Percentiles rank a stretch among this genome's conserved stretches.
Evolutionary conservation across 1,284 basidiomycete species (phyloP).

Genomic region (Ceratobasidium sp.): DNA sequence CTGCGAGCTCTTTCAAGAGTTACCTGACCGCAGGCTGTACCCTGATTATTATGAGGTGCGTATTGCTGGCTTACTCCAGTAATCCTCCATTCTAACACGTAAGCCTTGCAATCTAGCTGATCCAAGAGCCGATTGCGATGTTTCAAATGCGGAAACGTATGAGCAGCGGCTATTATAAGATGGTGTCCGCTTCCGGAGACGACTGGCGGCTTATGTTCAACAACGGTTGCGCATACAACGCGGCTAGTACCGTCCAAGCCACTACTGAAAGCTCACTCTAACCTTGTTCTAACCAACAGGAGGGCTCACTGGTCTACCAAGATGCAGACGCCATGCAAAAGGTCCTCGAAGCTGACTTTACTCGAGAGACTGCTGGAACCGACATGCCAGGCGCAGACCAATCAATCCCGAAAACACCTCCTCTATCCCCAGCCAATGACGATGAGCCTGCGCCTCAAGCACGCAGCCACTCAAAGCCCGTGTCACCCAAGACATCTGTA

Average conservation of each 20-base stretch:
- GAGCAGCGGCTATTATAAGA: conserved; percentile 80
- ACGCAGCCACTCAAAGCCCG: conserved; percentile 15
- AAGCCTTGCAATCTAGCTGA: conserved; percentile 91
- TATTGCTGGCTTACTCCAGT: not conserved
- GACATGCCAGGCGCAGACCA: conserved; percentile 47
- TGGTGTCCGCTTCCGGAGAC: conserved; percentile 75
- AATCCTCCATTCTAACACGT: conserved; percentile 63
- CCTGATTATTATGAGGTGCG: conserved; percentile 50
- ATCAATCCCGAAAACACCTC: conserved; percentile 33
- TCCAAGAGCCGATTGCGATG: conserved; percentile 84
- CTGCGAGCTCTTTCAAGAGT: conserved; percentile 85
- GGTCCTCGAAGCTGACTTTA: conserved; percentile 72
- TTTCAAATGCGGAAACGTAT: conserved; percentile 88
- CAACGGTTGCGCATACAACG: conserved; percentile 91
- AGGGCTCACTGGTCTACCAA: conserved; percentile 92
- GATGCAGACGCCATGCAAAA: conserved; percentile 94
- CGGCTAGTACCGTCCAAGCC: conserved; percentile 14
- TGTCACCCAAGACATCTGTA: conserved; percentile 22
- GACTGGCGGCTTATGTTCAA: conserved; percentile 93
- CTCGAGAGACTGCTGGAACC: conserved; percentile 46
- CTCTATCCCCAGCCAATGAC: conserved; percentile 26
- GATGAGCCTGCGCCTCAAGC: conserved; percentile 35
- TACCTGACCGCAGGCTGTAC: conserved; percentile 76
- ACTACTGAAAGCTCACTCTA: not conserved
- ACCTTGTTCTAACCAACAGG: conserved; percentile 59